These are phyloP conservation scores for Colletotrichum limetticola DNA, from an alignment of 2,329 filamentous ascomycete species.

Conservation along the genomic window DNA sequence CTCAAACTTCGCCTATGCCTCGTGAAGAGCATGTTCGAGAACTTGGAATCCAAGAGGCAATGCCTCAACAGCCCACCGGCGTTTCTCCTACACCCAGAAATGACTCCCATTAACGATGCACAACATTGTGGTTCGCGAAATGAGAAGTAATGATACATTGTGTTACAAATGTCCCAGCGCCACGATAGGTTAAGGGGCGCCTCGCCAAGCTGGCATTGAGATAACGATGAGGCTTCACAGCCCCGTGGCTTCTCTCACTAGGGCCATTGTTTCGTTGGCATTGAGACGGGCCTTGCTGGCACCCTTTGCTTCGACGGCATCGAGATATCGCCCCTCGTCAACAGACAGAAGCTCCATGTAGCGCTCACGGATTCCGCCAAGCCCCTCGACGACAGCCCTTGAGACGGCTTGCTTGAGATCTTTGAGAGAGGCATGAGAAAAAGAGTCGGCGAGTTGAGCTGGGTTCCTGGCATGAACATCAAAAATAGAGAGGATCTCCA, in stretches of 20 bases:
- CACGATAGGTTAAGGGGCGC: not conserved
- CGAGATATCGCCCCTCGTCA: slow-evolving; percentile 62
- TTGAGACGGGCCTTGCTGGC: slow-evolving; percentile 69
- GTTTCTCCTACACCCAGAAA: not conserved
- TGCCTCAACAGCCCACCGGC: not conserved
- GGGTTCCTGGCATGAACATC: slow-evolving; percentile 55
- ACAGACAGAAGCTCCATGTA: slow-evolving; percentile 63
- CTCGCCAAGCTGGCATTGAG: not conserved
- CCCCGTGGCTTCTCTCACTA: slow-evolving; percentile 63
- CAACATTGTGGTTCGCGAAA: not conserved
- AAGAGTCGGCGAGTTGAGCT: slow-evolving; percentile 51
- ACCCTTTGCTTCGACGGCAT: slow-evolving; percentile 68
- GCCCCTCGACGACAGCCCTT: slow-evolving; percentile 62
- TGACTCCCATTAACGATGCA: not conserved
- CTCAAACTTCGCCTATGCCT: slow-evolving; percentile 69
- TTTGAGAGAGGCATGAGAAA: slow-evolving; percentile 49
- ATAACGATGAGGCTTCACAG: slow-evolving; percentile 41
- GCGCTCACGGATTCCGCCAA: slow-evolving; percentile 65
- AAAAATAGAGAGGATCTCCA: slow-evolving; percentile 82
- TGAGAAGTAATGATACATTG: not conserved
- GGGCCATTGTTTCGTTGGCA: slow-evolving; percentile 67
- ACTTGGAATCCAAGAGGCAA: not conserved
- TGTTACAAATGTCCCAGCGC: not conserved
- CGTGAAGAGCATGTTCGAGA: slow-evolving; percentile 46
- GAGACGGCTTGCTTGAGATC: slow-evolving; percentile 65